A percentile compares a stretch with the other conserved stretches of the same genome.
Conservation (phyloP, 2,329 filamentous ascomycete genomes). For the Monosporascus sp. region DNA sequence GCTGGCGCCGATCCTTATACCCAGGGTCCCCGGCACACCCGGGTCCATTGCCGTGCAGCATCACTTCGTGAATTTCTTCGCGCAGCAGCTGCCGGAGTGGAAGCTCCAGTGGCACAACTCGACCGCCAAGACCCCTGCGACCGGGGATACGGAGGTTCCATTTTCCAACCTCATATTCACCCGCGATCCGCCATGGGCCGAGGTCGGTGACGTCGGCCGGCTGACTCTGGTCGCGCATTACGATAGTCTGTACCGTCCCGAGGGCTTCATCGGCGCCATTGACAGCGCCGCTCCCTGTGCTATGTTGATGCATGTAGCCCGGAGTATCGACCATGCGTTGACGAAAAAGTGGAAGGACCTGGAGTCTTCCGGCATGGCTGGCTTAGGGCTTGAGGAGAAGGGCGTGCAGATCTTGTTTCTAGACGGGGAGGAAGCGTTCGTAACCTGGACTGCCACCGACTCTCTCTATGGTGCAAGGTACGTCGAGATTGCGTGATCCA, state of each 20-base stretch:
- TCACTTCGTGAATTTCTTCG: constrained; percentile 84
- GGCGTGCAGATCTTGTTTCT: constrained; percentile 87
- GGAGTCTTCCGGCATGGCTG: constrained; percentile 51
- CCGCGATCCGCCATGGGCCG: constrained; percentile 80
- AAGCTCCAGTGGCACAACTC: constrained; percentile 80
- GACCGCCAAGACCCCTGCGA: constrained; percentile 75
- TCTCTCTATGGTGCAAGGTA: constrained; percentile 85
- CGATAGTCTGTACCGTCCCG: constrained; percentile 74
- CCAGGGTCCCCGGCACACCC: constrained; percentile 82
- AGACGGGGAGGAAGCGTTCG: constrained; percentile 92
- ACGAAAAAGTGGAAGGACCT: constrained; percentile 77
- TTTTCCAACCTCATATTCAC: constrained; percentile 85
- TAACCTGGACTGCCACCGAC: constrained; percentile 72
- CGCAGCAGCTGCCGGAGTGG: constrained; percentile 71
- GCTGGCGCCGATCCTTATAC: constrained; percentile 79
- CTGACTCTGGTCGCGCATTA: constrained; percentile 92
- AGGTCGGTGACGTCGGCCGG: constrained; percentile 68
- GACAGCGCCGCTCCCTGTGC: constrained; percentile 94
- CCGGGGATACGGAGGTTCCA: constrained; percentile 64
- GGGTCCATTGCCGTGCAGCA: constrained; percentile 68
- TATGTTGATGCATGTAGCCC: constrained; percentile 82
- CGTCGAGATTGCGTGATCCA: constrained; percentile 12
- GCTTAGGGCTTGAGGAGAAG: constrained; percentile 60
- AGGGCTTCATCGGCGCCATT: constrained; percentile 87
- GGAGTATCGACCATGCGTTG: constrained; percentile 73